phyloP scores from a whole-genome alignment of 1,139 yeast species.

The Hanseniaspora sp. region DNA sequence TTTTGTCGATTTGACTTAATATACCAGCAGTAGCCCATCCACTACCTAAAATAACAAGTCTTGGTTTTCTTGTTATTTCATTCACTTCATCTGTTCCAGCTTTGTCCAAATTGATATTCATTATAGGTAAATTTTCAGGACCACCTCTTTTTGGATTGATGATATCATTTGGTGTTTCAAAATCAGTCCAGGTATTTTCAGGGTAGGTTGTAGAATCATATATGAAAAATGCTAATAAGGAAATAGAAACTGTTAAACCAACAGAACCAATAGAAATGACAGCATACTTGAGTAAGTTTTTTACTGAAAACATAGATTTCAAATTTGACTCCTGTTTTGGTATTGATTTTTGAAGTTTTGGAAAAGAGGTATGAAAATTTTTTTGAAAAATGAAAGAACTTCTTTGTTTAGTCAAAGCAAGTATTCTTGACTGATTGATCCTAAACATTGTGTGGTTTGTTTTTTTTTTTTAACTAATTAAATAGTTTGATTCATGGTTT shows the following conservation, averaged over 20 bases:
- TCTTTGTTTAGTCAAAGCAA: no score
- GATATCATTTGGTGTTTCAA: conserved; percentile 40
- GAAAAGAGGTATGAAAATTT: neutral
- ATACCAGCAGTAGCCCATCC: conserved; percentile 52
- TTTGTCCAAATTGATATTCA: conserved; percentile 42
- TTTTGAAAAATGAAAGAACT: neutral
- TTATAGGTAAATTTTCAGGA: conserved; percentile 53
- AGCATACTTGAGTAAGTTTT: conserved; percentile 23
- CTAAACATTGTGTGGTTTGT: no score
- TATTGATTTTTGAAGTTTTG: neutral
- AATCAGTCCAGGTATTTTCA: conserved; percentile 31
- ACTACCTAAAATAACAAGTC: conserved; percentile 46
- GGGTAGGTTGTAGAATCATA: conserved; percentile 53
- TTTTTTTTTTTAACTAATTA: no score
- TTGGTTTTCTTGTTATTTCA: conserved; percentile 37
- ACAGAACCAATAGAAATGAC: conserved; percentile 34
- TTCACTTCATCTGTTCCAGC: conserved; percentile 37
- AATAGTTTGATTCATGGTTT: no score
- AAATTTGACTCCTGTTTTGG: neutral
- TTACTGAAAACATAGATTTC: neutral
- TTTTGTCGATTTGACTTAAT: conserved; percentile 36
- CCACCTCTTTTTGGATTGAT: conserved; percentile 50
- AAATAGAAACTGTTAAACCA: conserved; percentile 32
- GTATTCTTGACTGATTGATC: no score
- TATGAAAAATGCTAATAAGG: conserved; percentile 40